phyloP scores from a whole-genome alignment of 176 grass and related monocot species.

The Hyparrhenia diplandra region DNA sequence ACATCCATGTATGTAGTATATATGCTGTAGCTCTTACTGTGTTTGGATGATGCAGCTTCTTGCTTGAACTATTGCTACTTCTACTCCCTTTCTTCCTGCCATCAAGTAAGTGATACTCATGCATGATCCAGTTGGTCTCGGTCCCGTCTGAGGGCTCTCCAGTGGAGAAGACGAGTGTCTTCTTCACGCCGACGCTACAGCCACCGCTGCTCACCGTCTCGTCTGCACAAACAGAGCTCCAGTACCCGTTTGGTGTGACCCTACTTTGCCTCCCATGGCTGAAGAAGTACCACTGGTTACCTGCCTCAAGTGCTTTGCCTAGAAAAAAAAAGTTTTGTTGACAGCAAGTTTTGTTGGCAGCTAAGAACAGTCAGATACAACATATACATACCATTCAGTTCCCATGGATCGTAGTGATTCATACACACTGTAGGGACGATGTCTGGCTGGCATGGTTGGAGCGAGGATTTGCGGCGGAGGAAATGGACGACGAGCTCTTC shows the following conservation, averaged over 20 bases:
- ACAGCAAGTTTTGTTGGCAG: no score
- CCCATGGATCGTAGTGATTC: slow-evolving; percentile 75
- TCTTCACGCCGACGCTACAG: slow-evolving; percentile 59
- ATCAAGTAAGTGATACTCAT: slow-evolving; percentile 85
- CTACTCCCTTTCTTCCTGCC: slow-evolving; percentile 7
- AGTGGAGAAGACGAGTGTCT: slow-evolving; percentile 58
- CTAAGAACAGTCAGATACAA: no score
- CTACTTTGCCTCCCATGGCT: slow-evolving; percentile 38
- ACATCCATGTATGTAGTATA: not conserved
- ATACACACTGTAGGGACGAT: slow-evolving; percentile 65
- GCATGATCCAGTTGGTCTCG: slow-evolving; percentile 88
- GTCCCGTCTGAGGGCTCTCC: slow-evolving; percentile 39
- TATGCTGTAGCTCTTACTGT: slow-evolving; percentile 38
- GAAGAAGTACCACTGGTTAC: slow-evolving; percentile 86
- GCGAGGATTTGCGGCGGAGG: slow-evolving; percentile 64
- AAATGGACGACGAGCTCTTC: slow-evolving; percentile 91
- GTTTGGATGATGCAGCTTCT: slow-evolving; percentile 28
- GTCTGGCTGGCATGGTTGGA: slow-evolving; percentile 56
- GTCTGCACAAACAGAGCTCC: slow-evolving; percentile 45
- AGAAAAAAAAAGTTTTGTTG: slow-evolving; percentile 26
- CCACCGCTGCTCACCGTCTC: slow-evolving; percentile 40
- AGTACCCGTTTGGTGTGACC: slow-evolving; percentile 59
- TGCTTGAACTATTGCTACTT: slow-evolving; percentile 35
- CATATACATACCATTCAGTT: slow-evolving; percentile 58
- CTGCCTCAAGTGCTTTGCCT: slow-evolving; percentile 85